A percentile compares a stretch with the other conserved stretches of the same genome.
phyloP scores from a whole-genome alignment of 345 rosid genomes.

The Rhizophora mangle region DNA sequence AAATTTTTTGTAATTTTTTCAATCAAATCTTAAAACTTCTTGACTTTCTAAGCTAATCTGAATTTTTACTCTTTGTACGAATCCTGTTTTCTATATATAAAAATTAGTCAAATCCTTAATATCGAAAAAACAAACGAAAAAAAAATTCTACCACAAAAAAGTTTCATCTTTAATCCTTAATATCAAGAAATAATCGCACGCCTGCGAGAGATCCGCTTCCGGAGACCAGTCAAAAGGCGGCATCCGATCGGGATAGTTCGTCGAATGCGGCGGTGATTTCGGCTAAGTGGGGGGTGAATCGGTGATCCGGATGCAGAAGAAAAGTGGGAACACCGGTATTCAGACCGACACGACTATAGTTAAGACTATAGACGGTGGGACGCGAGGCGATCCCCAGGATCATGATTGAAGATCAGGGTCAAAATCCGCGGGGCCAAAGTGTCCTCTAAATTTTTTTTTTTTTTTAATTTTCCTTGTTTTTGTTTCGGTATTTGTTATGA shows the following conservation, averaged over 20 bases:
- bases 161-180: no score
- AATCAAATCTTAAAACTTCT: no score
- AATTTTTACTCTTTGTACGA: no score
- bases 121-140: no score
- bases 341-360: slow-evolving; percentile 93
- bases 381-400: slow-evolving; percentile 81
- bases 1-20: no score
- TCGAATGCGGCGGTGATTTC: slow-evolving; percentile 13
- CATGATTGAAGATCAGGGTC: slow-evolving; percentile 1
- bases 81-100: no score
- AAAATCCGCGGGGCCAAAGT: slow-evolving; percentile 15
- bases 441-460: no score
- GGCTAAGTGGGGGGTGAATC: slow-evolving; percentile 61
- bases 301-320: slow-evolving; percentile 83
- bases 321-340: slow-evolving; percentile 93
- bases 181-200: no score
- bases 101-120: no score
- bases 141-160: no score
- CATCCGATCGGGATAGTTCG: slow-evolving; percentile 17
- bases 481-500: slow-evolving; percentile 6
- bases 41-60: no score
- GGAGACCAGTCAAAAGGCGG: background rate
- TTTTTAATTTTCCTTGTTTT: background rate
- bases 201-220: background rate
- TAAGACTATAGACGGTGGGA: slow-evolving; percentile 85